Conservation (phyloP, 202 grass and related monocot genomes). For the Thinopyrum obtusiflorum region DNA sequence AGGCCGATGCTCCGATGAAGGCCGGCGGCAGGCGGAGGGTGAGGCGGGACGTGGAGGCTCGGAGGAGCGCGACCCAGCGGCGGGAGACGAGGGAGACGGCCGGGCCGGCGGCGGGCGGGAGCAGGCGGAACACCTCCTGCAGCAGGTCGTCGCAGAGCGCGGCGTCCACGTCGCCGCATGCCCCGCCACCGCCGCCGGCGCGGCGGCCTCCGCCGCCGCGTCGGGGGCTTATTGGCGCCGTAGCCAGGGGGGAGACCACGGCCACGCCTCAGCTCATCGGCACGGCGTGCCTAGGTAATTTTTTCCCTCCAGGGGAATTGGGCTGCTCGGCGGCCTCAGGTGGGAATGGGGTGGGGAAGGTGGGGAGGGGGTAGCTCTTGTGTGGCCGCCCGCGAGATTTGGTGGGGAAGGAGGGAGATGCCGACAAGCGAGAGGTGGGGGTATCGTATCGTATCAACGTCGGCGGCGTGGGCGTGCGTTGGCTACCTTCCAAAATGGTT, state of each 20-base stretch:
- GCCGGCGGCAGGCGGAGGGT: slow-evolving; percentile 50
- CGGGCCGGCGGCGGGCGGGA: slow-evolving; percentile 47
- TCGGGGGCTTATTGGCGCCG: slow-evolving; percentile 30
- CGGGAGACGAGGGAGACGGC: slow-evolving; percentile 77
- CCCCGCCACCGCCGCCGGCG: slow-evolving; percentile 23
- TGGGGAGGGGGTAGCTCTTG: background rate
- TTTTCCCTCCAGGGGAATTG: background rate
- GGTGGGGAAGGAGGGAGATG: slow-evolving; percentile 5
- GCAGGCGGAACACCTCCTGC: slow-evolving; percentile 65
- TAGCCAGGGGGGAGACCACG: background rate
- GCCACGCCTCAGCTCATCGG: slow-evolving; percentile 3
- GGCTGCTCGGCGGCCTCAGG: background rate
- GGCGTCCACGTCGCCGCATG: slow-evolving; percentile 40
- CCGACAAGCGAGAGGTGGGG: background rate
- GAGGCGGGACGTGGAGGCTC: slow-evolving; percentile 57
- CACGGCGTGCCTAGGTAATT: background rate
- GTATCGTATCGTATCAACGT: background rate
- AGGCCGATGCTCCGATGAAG: background rate
- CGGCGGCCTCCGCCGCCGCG: slow-evolving; percentile 2
- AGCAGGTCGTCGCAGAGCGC: slow-evolving; percentile 77
- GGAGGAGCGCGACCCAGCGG: slow-evolving; percentile 75
- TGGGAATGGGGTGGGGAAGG: background rate
- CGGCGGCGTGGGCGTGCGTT: background rate
- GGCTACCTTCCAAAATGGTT: no score
- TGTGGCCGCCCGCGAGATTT: slow-evolving; percentile 10